phyloP scores from a whole-genome alignment of 2,329 filamentous ascomycete species.

The Leptodontidium sp. region DNA sequence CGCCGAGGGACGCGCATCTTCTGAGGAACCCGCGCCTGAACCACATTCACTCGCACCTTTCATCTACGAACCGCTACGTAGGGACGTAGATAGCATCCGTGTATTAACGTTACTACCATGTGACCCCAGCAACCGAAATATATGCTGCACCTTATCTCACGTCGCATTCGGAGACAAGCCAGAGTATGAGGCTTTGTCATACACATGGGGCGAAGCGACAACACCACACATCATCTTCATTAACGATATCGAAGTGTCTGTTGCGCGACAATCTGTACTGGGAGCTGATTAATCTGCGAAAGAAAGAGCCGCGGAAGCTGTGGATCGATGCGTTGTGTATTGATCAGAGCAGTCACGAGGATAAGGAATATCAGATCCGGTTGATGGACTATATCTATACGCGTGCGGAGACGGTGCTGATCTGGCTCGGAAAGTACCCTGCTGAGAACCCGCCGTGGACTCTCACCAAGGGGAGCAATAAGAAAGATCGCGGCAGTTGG shows the following conservation, averaged over 20 bases:
- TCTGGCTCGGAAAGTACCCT: not conserved
- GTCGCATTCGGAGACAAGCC: not conserved
- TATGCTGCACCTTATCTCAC: not conserved
- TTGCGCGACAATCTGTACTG: not conserved
- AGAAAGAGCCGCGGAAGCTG: not conserved
- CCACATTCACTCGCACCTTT: not conserved
- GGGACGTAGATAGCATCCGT: not conserved
- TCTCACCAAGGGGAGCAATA: too few species aligned
- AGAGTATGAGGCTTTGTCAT: not conserved
- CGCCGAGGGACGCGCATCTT: too few species aligned
- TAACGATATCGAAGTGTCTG: not conserved
- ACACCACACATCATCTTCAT: not conserved
- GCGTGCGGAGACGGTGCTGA: not conserved
- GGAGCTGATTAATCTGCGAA: not conserved
- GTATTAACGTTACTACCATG: not conserved
- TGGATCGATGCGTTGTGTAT: constrained; percentile 38
- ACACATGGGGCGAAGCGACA: not conserved
- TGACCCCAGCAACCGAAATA: not conserved
- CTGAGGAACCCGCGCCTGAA: not conserved
- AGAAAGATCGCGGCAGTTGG: not conserved
- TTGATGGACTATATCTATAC: constrained; percentile 38
- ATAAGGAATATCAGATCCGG: constrained; percentile 33
- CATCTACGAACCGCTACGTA: not conserved
- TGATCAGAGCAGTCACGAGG: constrained; percentile 32
- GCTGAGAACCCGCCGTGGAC: not conserved